Conservation (phyloP, 2,329 filamentous ascomycete genomes). For the Arthrinium phaeospermum region DNA sequence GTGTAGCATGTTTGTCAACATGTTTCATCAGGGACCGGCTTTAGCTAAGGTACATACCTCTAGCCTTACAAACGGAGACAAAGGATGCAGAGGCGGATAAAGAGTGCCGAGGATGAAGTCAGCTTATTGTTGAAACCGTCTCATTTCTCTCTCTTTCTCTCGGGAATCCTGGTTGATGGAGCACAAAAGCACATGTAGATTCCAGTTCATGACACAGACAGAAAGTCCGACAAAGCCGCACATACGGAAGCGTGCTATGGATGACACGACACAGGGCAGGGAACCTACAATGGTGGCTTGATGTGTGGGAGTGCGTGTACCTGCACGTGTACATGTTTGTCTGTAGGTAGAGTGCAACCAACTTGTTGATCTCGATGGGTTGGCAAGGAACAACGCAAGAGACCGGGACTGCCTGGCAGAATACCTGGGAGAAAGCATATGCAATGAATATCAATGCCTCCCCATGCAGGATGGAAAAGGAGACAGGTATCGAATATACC, state of each 20-base stretch:
- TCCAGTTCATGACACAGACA: not conserved
- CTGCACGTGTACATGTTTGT: not conserved
- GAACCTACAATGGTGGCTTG: not conserved
- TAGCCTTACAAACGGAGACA: not conserved
- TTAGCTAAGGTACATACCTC: not conserved
- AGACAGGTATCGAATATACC: not conserved
- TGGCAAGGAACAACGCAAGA: not conserved
- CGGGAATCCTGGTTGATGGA: not conserved
- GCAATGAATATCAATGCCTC: no score
- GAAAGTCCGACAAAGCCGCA: conserved; percentile 1
- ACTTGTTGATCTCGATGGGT: not conserved
- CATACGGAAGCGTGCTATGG: not conserved
- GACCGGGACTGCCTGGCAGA: not conserved
- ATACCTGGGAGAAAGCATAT: not conserved
- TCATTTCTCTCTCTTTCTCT: not conserved
- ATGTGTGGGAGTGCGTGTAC: not conserved
- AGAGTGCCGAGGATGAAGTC: not conserved
- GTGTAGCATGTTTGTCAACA: not conserved
- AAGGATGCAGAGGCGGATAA: not conserved
- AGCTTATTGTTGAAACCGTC: not conserved
- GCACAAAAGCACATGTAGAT: conserved; percentile 4
- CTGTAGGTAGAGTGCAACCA: not conserved
- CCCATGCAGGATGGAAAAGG: not conserved
- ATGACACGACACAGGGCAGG: not conserved
- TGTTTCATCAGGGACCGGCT: not conserved